These are phyloP conservation scores for Petunia hybrid DNA, from an alignment of 305 asterid genomes.

Conservation along the genomic window DNA sequence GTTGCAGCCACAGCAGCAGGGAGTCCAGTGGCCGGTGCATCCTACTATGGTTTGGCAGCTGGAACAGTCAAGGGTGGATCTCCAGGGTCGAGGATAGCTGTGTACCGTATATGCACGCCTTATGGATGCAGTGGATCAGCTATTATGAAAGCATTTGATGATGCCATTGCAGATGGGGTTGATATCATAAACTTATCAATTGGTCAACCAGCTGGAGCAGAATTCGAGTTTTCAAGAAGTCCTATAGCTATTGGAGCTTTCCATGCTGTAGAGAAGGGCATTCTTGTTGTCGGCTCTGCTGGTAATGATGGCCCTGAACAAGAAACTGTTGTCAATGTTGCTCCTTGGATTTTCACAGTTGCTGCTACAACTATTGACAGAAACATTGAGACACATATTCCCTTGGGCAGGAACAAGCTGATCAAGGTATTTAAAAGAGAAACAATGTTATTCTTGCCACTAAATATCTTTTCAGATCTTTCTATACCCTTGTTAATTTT, in stretches of 20 bases:
- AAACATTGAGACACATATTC: slow-evolving; percentile 58
- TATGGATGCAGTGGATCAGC: slow-evolving; percentile 67
- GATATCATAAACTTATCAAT: slow-evolving; percentile 69
- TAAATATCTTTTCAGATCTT: background rate
- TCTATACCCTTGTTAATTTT: background rate
- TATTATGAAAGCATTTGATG: slow-evolving; percentile 71
- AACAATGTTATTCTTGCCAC: background rate
- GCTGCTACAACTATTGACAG: slow-evolving; percentile 88
- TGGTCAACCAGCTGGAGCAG: slow-evolving; percentile 49
- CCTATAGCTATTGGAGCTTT: slow-evolving; percentile 76
- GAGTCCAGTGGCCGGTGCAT: slow-evolving; percentile 52
- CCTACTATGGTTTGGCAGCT: slow-evolving; percentile 64
- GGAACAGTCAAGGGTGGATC: slow-evolving; percentile 75
- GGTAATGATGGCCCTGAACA: slow-evolving; percentile 68
- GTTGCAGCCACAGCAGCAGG: slow-evolving; percentile 74
- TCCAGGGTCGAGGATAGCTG: slow-evolving; percentile 64
- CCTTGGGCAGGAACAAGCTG: slow-evolving; percentile 59
- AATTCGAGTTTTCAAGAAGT: slow-evolving; percentile 46
- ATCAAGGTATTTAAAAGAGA: slow-evolving; percentile 54
- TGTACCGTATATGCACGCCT: slow-evolving; percentile 58
- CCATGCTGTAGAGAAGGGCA: slow-evolving; percentile 72
- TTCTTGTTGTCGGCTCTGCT: slow-evolving; percentile 67
- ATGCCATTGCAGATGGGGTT: slow-evolving; percentile 76
- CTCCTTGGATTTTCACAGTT: slow-evolving; percentile 90
- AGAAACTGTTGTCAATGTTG: slow-evolving; percentile 56